phyloP scores from a whole-genome alignment of 768 basidiomycete genomes.

The Pisolithus albus region DNA sequence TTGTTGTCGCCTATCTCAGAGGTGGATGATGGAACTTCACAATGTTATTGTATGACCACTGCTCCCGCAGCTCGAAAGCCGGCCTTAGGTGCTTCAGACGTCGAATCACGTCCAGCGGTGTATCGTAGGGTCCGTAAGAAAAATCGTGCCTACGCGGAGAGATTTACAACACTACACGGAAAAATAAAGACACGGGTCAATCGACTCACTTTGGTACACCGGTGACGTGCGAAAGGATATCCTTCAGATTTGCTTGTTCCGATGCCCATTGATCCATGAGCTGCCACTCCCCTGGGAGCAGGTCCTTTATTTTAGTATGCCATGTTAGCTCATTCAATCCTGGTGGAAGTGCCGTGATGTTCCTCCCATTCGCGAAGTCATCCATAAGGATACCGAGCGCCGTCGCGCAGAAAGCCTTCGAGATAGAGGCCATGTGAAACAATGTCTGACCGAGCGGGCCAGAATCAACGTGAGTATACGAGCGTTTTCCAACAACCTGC shows the following conservation, averaged over 20 bases:
- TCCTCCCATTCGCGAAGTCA: slow-evolving; percentile 31
- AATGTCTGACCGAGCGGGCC: slow-evolving; percentile 25
- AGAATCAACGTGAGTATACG: not conserved
- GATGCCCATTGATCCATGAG: slow-evolving; percentile 37
- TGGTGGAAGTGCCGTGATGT: slow-evolving; percentile 29
- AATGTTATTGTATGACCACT: slow-evolving; percentile 34
- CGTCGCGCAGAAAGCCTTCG: slow-evolving; percentile 34
- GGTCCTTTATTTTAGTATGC: slow-evolving; percentile 30
- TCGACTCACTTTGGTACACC: slow-evolving; percentile 31
- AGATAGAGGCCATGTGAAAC: slow-evolving; percentile 31
- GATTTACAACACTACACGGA: not conserved
- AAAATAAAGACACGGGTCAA: not conserved
- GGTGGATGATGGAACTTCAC: slow-evolving; percentile 11
- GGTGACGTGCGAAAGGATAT: slow-evolving; percentile 35
- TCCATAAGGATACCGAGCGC: slow-evolving; percentile 37
- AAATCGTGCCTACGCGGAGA: slow-evolving; percentile 27
- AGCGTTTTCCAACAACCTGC: too few relatives aligned
- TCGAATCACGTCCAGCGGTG: slow-evolving; percentile 13
- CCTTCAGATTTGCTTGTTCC: slow-evolving; percentile 29
- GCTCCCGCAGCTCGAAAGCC: slow-evolving; percentile 30
- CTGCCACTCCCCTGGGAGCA: slow-evolving; percentile 35
- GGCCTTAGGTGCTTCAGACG: slow-evolving; percentile 27
- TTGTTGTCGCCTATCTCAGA: not conserved
- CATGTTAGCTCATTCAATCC: slow-evolving; percentile 27
- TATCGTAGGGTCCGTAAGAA: slow-evolving; percentile 24